Percentiles rank a stretch among this genome's conserved stretches.
Evolutionary conservation across 352 stramenopile genomes (phyloP).

Genomic region (Phytophthora macrochlamydospora): DNA sequence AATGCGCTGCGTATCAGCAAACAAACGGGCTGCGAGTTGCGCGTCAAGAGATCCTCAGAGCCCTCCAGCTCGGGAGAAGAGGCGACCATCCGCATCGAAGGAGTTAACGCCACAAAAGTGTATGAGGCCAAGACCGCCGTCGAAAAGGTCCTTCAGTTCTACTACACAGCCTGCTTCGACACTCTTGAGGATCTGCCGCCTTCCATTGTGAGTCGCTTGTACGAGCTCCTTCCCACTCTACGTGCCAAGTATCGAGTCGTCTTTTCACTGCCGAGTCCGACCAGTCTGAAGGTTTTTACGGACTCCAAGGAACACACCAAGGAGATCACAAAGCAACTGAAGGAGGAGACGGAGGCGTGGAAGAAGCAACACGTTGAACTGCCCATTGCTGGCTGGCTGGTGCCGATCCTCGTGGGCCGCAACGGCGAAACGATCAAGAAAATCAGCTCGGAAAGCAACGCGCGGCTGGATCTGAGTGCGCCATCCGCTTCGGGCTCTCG

Average conservation of each 20-base stretch:
- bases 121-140: conserved; percentile 75
- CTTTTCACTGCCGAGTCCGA: conserved; percentile 62
- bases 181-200: conserved; percentile 53
- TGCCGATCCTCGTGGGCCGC: conserved; percentile 73
- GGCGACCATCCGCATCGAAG: conserved; percentile 68
- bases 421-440: conserved; percentile 84
- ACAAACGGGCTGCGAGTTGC: conserved; percentile 79
- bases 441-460: conserved; percentile 61
- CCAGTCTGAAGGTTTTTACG: conserved; percentile 68
- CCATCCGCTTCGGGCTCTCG: conserved; percentile 22
- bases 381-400: conserved; percentile 62
- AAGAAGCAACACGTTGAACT: conserved; percentile 76
- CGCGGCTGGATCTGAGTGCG: conserved; percentile 59
- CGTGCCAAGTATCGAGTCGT: conserved; percentile 59
- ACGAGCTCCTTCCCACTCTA: conserved; percentile 66
- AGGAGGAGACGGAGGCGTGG: conserved; percentile 58
- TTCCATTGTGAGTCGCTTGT: conserved; percentile 59
- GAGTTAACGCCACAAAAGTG: conserved; percentile 61
- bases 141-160: conserved; percentile 82
- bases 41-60: conserved; percentile 47
- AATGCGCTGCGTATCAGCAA: conserved; percentile 77
- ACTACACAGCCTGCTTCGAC: conserved; percentile 65
- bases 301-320: conserved; percentile 60
- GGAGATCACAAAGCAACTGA: conserved; percentile 48
- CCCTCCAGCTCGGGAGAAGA: conserved; percentile 30